Evolutionary conservation across 441 rosid genomes (phyloP), one percentile per base, ranked within the genome.

Genomic region (Viola pubescens): DNA sequence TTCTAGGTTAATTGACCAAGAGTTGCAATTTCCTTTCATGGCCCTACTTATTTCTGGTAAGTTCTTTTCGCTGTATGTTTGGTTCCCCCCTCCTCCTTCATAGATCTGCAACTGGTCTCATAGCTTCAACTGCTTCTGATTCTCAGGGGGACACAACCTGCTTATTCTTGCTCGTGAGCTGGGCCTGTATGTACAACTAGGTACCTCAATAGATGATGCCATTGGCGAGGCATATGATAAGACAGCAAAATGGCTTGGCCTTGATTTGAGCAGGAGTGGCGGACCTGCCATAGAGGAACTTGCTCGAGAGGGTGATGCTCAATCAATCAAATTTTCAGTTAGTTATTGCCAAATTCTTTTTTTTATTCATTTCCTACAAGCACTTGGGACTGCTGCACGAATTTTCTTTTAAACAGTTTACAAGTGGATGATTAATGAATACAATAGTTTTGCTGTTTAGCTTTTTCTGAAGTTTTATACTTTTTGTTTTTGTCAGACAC

Each of bases 211-310:
- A 72, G 95, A 92, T 71, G 97, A 92, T 81, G 97, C 97, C 42
- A 84, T 89, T 67, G 97, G 97, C 6, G 97, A 92, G 69, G 95
- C 97, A 54, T 89, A 82, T 64, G 97, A 89, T 65, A 92, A 89
- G 72, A 84, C 86, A 48, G 98, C 95, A 47, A 92, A 89, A 76
- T 92, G 98, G 98, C 87, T 92, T 43, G 97, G 97, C 62, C 94
- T 92, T 58, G 97, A 89, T 75, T 47, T 89, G 87, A 84, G 90
- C 34, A 89, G 78, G 70, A 79, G 98, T 75, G 98, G 98, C 64
- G 98, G 98, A 48, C 97, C 95, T 71, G 98, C 97, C 71, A 68
- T 92, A 46, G 97, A 92, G 84, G 82, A 87, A 68, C 91, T 92
- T 75, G 97, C 98, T 64, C 72, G 12, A 43, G 95, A 82, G 78